Percentiles rank a stretch among this genome's conserved stretches.
Evolutionary conservation across 345 rosid genomes (phyloP).

Genomic region (Eutrema yunnanense): DNA sequence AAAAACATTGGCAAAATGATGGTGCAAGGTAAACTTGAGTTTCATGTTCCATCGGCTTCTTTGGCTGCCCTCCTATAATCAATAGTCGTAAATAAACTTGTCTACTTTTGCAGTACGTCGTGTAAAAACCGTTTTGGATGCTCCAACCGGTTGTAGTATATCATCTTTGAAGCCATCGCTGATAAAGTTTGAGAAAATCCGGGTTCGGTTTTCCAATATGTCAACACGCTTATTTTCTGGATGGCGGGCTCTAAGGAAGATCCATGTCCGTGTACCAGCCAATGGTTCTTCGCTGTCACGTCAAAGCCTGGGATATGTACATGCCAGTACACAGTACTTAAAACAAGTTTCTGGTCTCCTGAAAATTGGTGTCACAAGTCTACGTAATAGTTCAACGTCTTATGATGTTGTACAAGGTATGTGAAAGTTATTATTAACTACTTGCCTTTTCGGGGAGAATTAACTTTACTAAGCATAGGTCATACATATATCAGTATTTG

Average conservation of each 20-base stretch:
- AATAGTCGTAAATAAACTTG: not conserved
- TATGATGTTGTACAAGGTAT: slow-evolving; percentile 85
- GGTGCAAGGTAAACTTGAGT: slow-evolving; percentile 69
- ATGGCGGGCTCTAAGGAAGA: slow-evolving; percentile 68
- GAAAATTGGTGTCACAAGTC: slow-evolving; percentile 83
- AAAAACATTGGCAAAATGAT: slow-evolving; percentile 85
- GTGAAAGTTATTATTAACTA: not conserved
- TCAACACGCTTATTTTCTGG: slow-evolving; percentile 53
- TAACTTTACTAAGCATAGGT: not conserved
- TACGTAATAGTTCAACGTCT: slow-evolving; percentile 86
- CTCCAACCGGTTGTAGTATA: slow-evolving; percentile 80
- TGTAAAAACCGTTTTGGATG: slow-evolving; percentile 70
- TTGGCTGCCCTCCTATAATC: not conserved
- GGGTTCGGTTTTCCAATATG: slow-evolving; percentile 52
- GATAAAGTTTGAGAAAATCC: slow-evolving; percentile 53
- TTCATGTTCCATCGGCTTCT: not conserved
- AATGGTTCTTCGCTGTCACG: slow-evolving; percentile 80
- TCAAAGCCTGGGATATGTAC: slow-evolving; percentile 88
- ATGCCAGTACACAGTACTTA: slow-evolving; percentile 86
- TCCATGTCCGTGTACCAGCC: slow-evolving; percentile 55
- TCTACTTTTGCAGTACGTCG: slow-evolving; percentile 62
- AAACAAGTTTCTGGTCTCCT: slow-evolving; percentile 94
- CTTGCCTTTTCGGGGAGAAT: not conserved
- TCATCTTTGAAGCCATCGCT: slow-evolving; percentile 55
- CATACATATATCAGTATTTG: not conserved